Base-by-base conservation (phyloP, 177 flowering plant species). In the Tripterygium wilfordii region DNA sequence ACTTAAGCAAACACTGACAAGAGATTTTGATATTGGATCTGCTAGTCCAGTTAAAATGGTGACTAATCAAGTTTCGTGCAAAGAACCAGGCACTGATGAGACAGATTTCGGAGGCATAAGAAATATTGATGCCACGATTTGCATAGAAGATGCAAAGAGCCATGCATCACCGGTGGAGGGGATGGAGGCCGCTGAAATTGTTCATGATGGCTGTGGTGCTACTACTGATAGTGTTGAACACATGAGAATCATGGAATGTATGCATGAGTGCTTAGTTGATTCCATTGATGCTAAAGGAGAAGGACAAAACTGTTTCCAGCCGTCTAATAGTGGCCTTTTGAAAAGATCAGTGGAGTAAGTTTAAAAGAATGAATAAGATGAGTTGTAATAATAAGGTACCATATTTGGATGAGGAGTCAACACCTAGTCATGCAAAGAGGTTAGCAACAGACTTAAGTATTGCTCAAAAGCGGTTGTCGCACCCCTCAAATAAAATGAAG, bases 401-500 rank as follows among this genome's bases (percentile, higher is more conserved):
- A 29, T 21, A 7, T 13, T 43, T 28, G 4, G 31, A 25, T 42
- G 26, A 37, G 19, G 51, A 55, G 17, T 16, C 25, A n/a, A 19
- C 15, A 14, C 17, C 17, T 17, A 31, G 4, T 15, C 48, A 30
- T 25, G 45, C 15, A 18, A 49, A 20, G 23, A 40, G n/a, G 50
- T 10, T n/a, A n/a, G n/a, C n/a, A 40, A 32, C 41, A 37, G 58
- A 62, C 30, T 35, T 40, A 22, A 22, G 31, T 42, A 48, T 23
- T 36, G 29, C 41, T 9, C 44, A 45, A 19, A 35, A 48, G 51
- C 49, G 28, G 16, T 23, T 21, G 6, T 27, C 18, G 24, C 35
- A 50, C 30, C 21, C 33, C 18, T 44, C 54, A 40, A 8, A 44
- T 14, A 60, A 53, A 40, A 53, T 3, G 31, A 59, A 42, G 16